Base-by-base conservation (phyloP, 352 stramenopile genomes). In the Globisporangium rhizosaccharum region DNA sequence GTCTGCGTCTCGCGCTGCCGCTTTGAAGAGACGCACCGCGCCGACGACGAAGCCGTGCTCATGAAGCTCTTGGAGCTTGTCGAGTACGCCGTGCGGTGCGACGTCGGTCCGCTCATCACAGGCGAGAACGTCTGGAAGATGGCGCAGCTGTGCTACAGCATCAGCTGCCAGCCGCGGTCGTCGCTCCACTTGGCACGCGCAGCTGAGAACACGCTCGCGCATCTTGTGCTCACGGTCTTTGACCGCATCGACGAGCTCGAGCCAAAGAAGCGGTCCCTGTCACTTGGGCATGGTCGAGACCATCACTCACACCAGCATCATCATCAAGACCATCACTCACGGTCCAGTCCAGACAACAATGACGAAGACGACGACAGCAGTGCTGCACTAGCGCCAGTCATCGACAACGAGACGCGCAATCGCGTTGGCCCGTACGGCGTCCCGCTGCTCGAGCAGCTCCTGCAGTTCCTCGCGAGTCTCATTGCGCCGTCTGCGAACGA, bases 221-320 rank as follows among this genome's bases (percentile, higher is more conserved):
- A 99, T 63, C 88, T 99, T 47, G 92, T 99, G 11, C 82, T 99
- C 57, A 97, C 97, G 12, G 87, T 99, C 2, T 99, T 99, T 74
- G 92, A 94, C 63, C 75, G 89, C 20, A 91, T 96, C 30, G 70
- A 89, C 49, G 87, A 91, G 59, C 60, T 94, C 37, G 78, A 87
- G 49, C 56, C 78, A 3, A 66, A 62, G 50, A 53, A 60, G 20
- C 26, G 36, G 0, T n/a, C 52, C 1, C 56, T 52, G 1, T 52
- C 59, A n/a, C 2, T 49, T 3, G 41, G 41, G 10, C 33, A 12
- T 46, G 41, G 14, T n/a, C 41, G 41, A n/a, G 30, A 57, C 7
- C 26, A 42, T 10, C 57, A 26, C 2, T 2, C 46, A 5, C 30
- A 52, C n/a, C 12, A 56, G 15, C 23, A 26, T 9, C 33, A 17